These are phyloP conservation scores for Nymphaea thermarum DNA, from an alignment of 164 flowering plant genomes.

Conservation along the genomic window DNA sequence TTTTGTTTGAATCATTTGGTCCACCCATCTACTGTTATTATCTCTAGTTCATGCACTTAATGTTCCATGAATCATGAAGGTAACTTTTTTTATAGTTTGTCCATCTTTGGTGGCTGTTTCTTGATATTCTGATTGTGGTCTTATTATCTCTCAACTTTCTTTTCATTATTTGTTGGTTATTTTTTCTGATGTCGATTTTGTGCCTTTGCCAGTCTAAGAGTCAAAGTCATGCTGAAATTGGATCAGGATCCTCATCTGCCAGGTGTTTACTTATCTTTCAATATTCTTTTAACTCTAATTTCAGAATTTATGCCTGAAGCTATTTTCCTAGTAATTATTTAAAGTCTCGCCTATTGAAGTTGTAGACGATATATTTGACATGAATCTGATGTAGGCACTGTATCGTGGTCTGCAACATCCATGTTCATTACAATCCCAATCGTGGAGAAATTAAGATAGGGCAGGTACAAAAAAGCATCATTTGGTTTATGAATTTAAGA, in stretches of 20 bases:
- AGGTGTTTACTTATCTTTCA: background rate
- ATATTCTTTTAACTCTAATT: background rate
- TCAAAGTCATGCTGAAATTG: background rate
- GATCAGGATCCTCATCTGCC: background rate
- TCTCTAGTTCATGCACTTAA: too few species aligned
- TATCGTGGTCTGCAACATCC: conserved; percentile 75
- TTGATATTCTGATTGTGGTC: too few species aligned
- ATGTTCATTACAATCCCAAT: conserved; percentile 89
- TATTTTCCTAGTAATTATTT: too few species aligned
- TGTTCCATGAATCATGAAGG: too few species aligned
- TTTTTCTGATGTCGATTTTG: background rate
- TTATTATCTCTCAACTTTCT: too few species aligned
- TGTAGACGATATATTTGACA: too few species aligned
- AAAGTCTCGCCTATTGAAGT: too few species aligned
- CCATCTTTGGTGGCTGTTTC: too few species aligned
- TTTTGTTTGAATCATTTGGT: too few species aligned
- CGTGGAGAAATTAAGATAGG: conserved; percentile 98
- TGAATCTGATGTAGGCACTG: background rate
- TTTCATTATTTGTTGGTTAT: background rate
- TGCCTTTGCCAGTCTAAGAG: background rate
- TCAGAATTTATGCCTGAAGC: background rate
- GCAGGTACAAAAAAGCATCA: conserved; percentile 44
- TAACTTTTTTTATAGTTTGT: too few species aligned
- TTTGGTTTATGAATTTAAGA: too few species aligned
- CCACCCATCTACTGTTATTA: too few species aligned